Conservation (phyloP, 75 land plant species). For the Picea glauca region DNA sequence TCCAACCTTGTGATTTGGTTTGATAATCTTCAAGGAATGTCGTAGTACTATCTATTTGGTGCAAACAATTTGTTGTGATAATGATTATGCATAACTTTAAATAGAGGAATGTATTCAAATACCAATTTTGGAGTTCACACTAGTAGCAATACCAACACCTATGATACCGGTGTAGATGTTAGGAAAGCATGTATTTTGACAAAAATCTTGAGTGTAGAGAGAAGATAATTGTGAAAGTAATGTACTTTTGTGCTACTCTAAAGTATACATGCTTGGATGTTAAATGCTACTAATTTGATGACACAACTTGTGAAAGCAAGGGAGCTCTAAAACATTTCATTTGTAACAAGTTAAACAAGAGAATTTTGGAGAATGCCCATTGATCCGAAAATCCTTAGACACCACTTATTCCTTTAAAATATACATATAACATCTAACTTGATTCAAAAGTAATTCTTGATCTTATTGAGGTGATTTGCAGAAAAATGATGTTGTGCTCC, state of each 20-base stretch:
- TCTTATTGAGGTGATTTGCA: too few relatives aligned
- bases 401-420: too few relatives aligned
- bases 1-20: neutral
- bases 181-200: neutral
- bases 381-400: too few relatives aligned
- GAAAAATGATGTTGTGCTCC: too few relatives aligned
- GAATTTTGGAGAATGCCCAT: too few relatives aligned
- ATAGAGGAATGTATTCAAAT: neutral
- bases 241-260: neutral
- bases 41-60: neutral
- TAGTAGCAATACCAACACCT: neutral
- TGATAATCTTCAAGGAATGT: neutral
- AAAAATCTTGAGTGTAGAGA: neutral
- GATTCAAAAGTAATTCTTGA: too few relatives aligned
- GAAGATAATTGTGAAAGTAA: neutral
- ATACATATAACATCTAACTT: too few relatives aligned
- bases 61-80: neutral
- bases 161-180: neutral
- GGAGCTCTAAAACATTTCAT: neutral
- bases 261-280: neutral
- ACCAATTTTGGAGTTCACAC: neutral
- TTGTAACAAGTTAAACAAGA: neutral
- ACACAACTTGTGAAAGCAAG: conserved; percentile 1
- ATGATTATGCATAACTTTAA: neutral
- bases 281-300: neutral